Conservation (phyloP, 2,329 filamentous ascomycete genomes). For the Ascochyta koolunga region DNA sequence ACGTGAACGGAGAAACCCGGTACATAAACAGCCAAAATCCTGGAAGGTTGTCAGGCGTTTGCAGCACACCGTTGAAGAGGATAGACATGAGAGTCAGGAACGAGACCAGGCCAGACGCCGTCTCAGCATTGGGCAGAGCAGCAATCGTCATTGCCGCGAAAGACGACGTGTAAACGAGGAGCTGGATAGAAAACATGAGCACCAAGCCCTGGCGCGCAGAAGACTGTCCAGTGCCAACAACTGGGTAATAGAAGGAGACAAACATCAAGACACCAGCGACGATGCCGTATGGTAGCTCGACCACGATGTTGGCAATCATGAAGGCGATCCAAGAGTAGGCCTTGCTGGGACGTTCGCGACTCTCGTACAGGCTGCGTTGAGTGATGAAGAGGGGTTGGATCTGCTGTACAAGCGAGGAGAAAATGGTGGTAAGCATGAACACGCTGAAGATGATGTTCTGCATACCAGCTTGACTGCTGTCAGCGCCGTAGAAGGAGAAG, state of each 20-base stretch:
- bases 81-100: slow-evolving; percentile 64
- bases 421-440: slow-evolving; percentile 57
- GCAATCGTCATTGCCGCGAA: slow-evolving; percentile 78
- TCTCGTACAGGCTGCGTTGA: slow-evolving; percentile 65
- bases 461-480: slow-evolving; percentile 49
- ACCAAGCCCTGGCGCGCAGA: slow-evolving; percentile 63
- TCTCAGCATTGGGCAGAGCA: slow-evolving; percentile 71
- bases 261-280: slow-evolving; percentile 68
- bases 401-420: slow-evolving; percentile 58
- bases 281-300: slow-evolving; percentile 72
- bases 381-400: slow-evolving; percentile 66
- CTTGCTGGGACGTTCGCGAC: slow-evolving; percentile 67
- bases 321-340: slow-evolving; percentile 78
- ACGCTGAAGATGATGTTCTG: slow-evolving; percentile 56
- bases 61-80: slow-evolving; percentile 62
- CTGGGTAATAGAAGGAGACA: slow-evolving; percentile 69
- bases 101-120: slow-evolving; percentile 65
- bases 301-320: slow-evolving; percentile 72
- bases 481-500: slow-evolving; percentile 52
- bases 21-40: slow-evolving; percentile 84
- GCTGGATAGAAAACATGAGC: slow-evolving; percentile 67
- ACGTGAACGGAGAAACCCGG: slow-evolving; percentile 69
- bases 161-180: slow-evolving; percentile 73
- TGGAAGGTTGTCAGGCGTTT: slow-evolving; percentile 63
- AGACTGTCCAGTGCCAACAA: slow-evolving; percentile 46